These are phyloP conservation scores for Rhodotorula toruloides DNA, from an alignment of 768 basidiomycete species.

Conservation along the genomic window DNA sequence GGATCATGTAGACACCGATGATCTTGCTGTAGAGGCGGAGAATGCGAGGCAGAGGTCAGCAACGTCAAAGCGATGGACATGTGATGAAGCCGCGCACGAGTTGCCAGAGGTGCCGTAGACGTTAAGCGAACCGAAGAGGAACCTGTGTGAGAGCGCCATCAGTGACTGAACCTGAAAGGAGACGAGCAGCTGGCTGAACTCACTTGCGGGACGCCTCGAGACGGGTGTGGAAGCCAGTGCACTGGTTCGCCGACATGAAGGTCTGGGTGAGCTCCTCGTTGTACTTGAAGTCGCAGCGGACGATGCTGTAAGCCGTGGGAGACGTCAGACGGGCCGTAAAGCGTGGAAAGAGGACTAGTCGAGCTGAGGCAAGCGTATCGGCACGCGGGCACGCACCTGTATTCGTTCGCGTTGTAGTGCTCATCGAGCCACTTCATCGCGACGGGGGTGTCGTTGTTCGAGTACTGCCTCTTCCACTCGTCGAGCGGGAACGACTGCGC, in stretches of 20 bases:
- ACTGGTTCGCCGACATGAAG: constrained; percentile 93
- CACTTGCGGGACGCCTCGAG: constrained; percentile 82
- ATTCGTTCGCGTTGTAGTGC: constrained; percentile 58
- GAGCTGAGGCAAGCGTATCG: too few relatives aligned
- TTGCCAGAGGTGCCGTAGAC: constrained; percentile 78
- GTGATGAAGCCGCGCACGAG: too few relatives aligned
- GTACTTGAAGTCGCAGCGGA: constrained; percentile 76
- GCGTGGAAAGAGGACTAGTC: too few relatives aligned
- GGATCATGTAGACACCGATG: constrained; percentile 69
- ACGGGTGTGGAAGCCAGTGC: constrained; percentile 92
- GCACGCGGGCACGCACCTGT: constrained; percentile 35
- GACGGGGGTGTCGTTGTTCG: constrained; percentile 94
- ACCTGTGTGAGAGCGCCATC: too few relatives aligned
- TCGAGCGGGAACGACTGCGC: constrained; percentile 50
- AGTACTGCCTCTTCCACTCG: constrained; percentile 80
- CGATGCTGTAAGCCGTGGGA: background rate
- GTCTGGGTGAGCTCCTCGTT: constrained; percentile 79
- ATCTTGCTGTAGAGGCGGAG: constrained; percentile 57
- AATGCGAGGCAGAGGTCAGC: background rate
- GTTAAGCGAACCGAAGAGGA: constrained; percentile 87
- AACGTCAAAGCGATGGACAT: too few relatives aligned
- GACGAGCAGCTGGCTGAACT: too few relatives aligned
- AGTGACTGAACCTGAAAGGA: too few relatives aligned
- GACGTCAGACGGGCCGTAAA: background rate
- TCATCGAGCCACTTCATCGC: constrained; percentile 94